phyloP scores from a whole-genome alignment of 139 green algal species.

The Coelastrella sp. region DNA sequence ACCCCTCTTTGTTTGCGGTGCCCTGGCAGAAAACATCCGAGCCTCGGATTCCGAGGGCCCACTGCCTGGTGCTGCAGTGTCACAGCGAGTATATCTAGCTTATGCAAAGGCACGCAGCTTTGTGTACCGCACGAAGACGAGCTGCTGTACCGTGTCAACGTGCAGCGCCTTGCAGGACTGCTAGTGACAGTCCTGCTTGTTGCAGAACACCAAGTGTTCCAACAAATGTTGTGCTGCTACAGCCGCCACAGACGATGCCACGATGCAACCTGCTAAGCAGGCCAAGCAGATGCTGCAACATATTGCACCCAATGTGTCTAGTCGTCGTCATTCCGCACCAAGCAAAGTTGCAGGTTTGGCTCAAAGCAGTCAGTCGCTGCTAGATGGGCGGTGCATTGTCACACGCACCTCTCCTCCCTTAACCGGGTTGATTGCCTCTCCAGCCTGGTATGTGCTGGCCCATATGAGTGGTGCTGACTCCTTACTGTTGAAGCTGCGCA shows the following conservation, averaged over 20 bases:
- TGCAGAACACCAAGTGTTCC: background rate
- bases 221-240: background rate
- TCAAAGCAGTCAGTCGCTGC: background rate
- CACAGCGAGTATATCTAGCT: no score
- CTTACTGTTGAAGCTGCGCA: constrained; percentile 71
- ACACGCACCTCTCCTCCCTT: constrained; percentile 15
- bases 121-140: no score
- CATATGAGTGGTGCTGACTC: constrained; percentile 85
- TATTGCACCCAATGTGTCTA: no score
- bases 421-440: constrained; percentile 41
- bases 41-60: background rate
- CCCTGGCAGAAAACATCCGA: background rate
- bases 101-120: no score
- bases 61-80: no score
- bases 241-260: background rate
- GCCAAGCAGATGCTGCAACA: no score
- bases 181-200: background rate
- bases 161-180: no score
- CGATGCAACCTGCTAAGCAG: background rate
- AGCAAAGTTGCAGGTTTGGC: no score
- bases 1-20: background rate
- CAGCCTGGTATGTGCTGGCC: constrained; percentile 93
- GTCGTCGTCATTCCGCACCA: no score
- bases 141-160: no score
- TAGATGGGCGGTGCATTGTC: background rate